Evolutionary conservation across 169 alveolate genomes (phyloP).

Genomic region (Plasmodium gaboni): DNA sequence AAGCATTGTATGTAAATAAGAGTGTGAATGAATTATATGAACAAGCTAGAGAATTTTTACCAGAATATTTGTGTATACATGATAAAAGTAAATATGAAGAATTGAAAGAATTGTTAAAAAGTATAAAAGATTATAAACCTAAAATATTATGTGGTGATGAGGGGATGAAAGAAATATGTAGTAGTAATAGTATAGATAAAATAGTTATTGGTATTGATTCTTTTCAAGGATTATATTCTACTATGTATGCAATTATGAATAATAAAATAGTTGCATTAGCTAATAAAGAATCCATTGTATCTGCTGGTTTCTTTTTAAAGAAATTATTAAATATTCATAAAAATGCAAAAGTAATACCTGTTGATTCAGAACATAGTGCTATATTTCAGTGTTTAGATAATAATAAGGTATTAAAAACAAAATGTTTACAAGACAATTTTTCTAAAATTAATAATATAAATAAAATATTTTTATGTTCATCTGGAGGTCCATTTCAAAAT

Average conservation of each 20-base stretch:
- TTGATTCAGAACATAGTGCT: conserved; percentile 91
- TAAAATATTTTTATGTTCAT: conserved; percentile 79
- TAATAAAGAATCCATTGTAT: conserved; percentile 90
- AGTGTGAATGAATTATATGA: conserved; percentile 79
- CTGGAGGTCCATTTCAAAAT: conserved; percentile 87
- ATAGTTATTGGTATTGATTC: conserved; percentile 89
- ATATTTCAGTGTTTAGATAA: conserved; percentile 87
- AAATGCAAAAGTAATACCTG: conserved; percentile 81
- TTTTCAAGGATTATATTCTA: conserved; percentile 91
- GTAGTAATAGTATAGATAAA: conserved; percentile 76
- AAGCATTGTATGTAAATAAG: conserved; percentile 86
- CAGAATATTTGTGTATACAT: conserved; percentile 78
- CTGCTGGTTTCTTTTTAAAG: conserved; percentile 83
- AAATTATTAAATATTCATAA: conserved; percentile 60
- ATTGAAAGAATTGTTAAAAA: conserved; percentile 42
- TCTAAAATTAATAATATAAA: conserved; percentile 76
- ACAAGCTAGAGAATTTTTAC: conserved; percentile 82
- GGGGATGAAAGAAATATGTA: conserved; percentile 81
- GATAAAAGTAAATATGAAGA: conserved; percentile 60
- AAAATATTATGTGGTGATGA: conserved; percentile 78
- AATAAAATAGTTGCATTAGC: conserved; percentile 89
- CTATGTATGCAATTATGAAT: conserved; percentile 85
- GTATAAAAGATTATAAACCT: conserved; percentile 38
- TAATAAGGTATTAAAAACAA: conserved; percentile 50
- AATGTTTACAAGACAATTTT: conserved; percentile 40